Evolutionary conservation across 176 grass and related monocot genomes (phyloP).

Genomic region (Cocos nucifera): DNA sequence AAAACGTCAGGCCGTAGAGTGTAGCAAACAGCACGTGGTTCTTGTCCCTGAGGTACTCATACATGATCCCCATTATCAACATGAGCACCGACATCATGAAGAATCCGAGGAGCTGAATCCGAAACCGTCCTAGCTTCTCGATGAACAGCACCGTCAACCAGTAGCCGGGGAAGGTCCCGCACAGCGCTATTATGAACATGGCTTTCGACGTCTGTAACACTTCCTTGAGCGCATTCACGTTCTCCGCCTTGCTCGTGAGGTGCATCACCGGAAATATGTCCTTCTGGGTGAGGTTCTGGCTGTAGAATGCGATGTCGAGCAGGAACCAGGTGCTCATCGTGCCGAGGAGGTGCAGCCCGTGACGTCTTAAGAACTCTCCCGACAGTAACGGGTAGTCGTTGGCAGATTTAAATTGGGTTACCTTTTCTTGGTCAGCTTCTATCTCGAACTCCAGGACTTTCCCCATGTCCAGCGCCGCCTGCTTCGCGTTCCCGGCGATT

Average conservation of each 20-base stretch:
- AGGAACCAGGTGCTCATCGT: constrained; percentile 9
- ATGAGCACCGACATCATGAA: constrained; percentile 37
- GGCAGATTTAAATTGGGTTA: constrained; percentile 22
- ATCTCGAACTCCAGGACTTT: constrained; percentile 24
- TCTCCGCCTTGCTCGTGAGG: not conserved
- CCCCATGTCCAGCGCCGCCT: constrained; percentile 27
- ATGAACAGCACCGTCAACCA: constrained; percentile 29
- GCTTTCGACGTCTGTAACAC: constrained; percentile 20
- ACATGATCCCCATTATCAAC: constrained; percentile 15
- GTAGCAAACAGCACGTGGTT: constrained; percentile 13
- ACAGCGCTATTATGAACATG: constrained; percentile 28
- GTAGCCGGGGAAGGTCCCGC: constrained; percentile 35
- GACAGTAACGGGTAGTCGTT: constrained; percentile 21
- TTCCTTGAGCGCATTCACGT: constrained; percentile 22
- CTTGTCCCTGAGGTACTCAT: constrained; percentile 8
- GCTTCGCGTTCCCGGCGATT: constrained; percentile 14
- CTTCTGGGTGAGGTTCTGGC: constrained; percentile 17
- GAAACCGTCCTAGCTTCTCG: constrained; percentile 25
- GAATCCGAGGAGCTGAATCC: constrained; percentile 33
- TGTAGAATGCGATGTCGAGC: constrained; percentile 6
- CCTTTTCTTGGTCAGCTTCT: constrained; percentile 15
- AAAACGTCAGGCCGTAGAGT: constrained; percentile 47
- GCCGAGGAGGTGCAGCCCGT: constrained; percentile 26
- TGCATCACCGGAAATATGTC: constrained; percentile 20
- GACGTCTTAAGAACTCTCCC: constrained; percentile 9